Base-by-base conservation (phyloP, 495 filamentous ascomycete genomes). In the Apodospora peruviana region DNA sequence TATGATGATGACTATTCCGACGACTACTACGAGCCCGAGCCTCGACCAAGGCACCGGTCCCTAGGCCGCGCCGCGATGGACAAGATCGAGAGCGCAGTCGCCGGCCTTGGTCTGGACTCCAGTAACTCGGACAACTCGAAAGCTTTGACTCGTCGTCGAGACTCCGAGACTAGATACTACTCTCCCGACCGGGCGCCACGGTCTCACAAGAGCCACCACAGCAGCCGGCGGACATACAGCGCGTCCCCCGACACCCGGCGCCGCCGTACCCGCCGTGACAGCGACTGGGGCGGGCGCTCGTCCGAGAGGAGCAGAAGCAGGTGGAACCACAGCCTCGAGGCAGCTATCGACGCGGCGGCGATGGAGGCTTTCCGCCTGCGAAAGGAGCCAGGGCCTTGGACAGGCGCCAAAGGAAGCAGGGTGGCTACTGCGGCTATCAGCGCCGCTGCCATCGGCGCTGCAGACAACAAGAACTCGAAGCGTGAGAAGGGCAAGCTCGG, bases 391-490 rank as follows among this genome's bases (percentile, higher is more conserved):
- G 71, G 71, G 0, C 50, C 53, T 2, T 74, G 71, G 71, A 60
- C 45, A 21, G 62, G 68, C 0, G 58, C 60, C 12, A 74, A 74
- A 42, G 65, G 61, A 8, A 51, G 50, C 12, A 61, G 68, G 29
- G 43, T 74, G 2, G 67, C 64, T 10, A 74, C 71, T n/a, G 71
- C 68, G n/a, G 71, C 71, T 4, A n/a, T 72, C 2, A 68, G 67
- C 14, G 69, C 71, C 7, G 71, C 60, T 1, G 64, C 62, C 1
- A 64, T 72, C 12, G 64, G 70, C 4, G 68, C 59, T 0, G 67
- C 66, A 21, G 62, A 63, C 32, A 38, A 54, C 20, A 17, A 48
- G 29, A 42, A 42, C 14, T 3, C 52, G 1, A 19, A 40, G 2
- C 36, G 47, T 2, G 25, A 47, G 5, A 17, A 27, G 1, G 43